Percentiles rank a stretch among this genome's conserved stretches.
Evolutionary conservation across 2,329 filamentous ascomycete genomes (phyloP).

Genomic region (Alternaria panax): DNA sequence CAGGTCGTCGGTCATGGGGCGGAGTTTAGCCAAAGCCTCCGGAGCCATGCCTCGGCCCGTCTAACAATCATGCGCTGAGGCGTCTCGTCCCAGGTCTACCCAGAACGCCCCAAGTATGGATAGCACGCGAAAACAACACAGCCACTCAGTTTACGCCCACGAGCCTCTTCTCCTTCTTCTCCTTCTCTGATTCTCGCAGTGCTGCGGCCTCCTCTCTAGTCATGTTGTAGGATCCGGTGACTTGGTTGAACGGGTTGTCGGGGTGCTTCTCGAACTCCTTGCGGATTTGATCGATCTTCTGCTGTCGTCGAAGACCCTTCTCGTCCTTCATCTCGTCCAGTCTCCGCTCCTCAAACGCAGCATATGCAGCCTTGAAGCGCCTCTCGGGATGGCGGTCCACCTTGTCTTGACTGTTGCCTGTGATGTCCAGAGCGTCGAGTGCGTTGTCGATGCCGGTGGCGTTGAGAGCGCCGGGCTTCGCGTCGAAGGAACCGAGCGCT

Average conservation of each 20-base stretch:
- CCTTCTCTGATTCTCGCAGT: conserved; percentile 70
- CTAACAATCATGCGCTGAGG: neutral
- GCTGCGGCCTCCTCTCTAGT: conserved; percentile 76
- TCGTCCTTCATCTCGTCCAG: conserved; percentile 86
- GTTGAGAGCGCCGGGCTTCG: conserved; percentile 67
- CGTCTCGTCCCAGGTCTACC: conserved; percentile 23
- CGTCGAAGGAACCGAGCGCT: conserved; percentile 55
- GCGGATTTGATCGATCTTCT: conserved; percentile 81
- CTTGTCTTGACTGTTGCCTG: conserved; percentile 68
- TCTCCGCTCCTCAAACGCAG: conserved; percentile 80
- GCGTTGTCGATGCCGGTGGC: conserved; percentile 93
- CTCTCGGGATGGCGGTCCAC: conserved; percentile 89
- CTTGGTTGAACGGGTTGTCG: conserved; percentile 96
- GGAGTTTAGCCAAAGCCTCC: neutral
- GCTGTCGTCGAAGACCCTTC: conserved; percentile 79
- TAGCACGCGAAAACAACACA: conserved; percentile 10
- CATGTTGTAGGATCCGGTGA: conserved; percentile 76
- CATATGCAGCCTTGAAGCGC: conserved; percentile 84
- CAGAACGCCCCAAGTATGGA: conserved; percentile 16
- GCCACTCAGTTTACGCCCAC: conserved; percentile 32
- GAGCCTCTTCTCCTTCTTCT: conserved; percentile 77
- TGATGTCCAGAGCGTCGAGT: conserved; percentile 81
- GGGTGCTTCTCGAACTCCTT: conserved; percentile 96
- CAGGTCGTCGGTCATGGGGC: neutral
- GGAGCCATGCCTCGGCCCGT: conserved; percentile 6